Conservation (phyloP, 1,139 yeast genomes). For the Scheffersomyces quercinus region DNA sequence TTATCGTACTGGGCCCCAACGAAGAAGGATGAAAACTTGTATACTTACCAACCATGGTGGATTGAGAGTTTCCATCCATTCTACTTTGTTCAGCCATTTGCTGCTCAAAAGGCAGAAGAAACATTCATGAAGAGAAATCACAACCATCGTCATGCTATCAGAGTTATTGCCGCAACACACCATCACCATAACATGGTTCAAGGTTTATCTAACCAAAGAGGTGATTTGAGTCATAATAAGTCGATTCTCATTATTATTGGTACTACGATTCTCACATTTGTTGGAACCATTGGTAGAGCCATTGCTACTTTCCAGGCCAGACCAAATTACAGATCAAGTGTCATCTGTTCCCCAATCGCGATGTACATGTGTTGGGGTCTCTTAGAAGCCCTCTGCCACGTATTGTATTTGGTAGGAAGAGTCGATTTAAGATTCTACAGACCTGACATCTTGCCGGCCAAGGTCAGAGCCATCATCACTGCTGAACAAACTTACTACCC, state of each 20-base stretch:
- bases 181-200: slow-evolving; percentile 45
- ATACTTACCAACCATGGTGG: slow-evolving; percentile 81
- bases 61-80: slow-evolving; percentile 59
- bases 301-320: slow-evolving; percentile 51
- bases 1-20: slow-evolving; percentile 62
- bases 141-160: slow-evolving; percentile 51
- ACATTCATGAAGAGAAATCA: slow-evolving; percentile 51
- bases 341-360: slow-evolving; percentile 44
- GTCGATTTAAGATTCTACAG: slow-evolving; percentile 77
- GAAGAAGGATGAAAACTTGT: slow-evolving; percentile 49
- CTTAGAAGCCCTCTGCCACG: slow-evolving; percentile 57
- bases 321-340: slow-evolving; percentile 23
- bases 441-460: slow-evolving; percentile 57
- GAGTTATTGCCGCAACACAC: slow-evolving; percentile 50
- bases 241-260: slow-evolving; percentile 48
- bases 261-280: slow-evolving; percentile 54
- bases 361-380: slow-evolving; percentile 71
- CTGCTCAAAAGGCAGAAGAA: slow-evolving; percentile 50
- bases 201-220: slow-evolving; percentile 46
- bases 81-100: slow-evolving; percentile 54
- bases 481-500: slow-evolving; percentile 41
- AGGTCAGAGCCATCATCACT: slow-evolving; percentile 42
- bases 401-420: slow-evolving; percentile 59
- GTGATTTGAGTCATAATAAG: slow-evolving; percentile 49
- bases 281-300: slow-evolving; percentile 58